Evolutionary conservation across 164 flowering plant genomes (phyloP).

Genomic region (Stephania japonica): DNA sequence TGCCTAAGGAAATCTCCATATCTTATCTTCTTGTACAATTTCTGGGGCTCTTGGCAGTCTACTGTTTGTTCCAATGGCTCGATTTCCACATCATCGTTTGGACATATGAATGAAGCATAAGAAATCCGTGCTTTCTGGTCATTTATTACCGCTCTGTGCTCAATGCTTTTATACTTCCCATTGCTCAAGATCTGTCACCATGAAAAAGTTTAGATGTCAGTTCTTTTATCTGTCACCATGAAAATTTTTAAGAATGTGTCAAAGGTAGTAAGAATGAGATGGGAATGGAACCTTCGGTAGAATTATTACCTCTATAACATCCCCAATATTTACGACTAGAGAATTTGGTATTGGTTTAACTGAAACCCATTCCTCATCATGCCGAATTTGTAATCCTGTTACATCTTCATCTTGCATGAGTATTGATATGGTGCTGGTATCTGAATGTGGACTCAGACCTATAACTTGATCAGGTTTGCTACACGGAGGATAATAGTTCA

Average conservation of each 20-base stretch:
- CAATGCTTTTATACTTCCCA: conserved; percentile 28
- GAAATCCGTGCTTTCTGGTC: conserved; percentile 19
- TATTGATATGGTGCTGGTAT: conserved; percentile 22
- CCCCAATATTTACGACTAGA: conserved; percentile 15
- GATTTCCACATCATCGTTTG: conserved; percentile 19
- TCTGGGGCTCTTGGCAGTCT: background rate
- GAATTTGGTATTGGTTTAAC: conserved; percentile 27
- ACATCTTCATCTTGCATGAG: conserved; percentile 29
- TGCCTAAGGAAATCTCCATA: conserved; percentile 21
- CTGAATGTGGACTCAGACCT: conserved; percentile 30
- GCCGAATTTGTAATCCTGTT: conserved; percentile 23
- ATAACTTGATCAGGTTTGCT: conserved; percentile 19
- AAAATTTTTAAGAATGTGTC: no score
- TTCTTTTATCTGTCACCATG: background rate
- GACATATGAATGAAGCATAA: conserved; percentile 20
- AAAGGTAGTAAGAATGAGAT: no score
- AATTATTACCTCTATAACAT: background rate
- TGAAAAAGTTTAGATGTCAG: background rate
- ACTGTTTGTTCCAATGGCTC: conserved; percentile 23
- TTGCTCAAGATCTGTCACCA: conserved; percentile 19
- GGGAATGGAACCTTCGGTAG: no score
- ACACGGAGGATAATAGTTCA: conserved; percentile 36
- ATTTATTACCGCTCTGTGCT: conserved; percentile 27
- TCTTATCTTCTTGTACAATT: conserved; percentile 25
- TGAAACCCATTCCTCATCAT: conserved; percentile 20